Evolutionary conservation across 129 eudicot species (phyloP).

Genomic region (Heracleum sosnowskyi): DNA sequence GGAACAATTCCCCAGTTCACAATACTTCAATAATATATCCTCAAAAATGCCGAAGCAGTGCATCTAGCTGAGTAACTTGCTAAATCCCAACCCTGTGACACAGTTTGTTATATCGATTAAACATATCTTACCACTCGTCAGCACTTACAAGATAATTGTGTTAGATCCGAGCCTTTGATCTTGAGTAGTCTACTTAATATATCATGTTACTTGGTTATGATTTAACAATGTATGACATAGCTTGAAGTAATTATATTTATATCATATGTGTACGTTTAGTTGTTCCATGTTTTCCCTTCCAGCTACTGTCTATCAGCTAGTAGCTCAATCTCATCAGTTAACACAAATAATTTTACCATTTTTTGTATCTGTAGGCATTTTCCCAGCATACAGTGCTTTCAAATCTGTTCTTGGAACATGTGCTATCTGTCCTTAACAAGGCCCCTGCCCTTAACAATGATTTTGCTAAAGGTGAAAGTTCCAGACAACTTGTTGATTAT

Average conservation of each 20-base stretch:
- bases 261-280: too few relatives aligned
- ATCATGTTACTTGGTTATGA: neutral
- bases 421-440: conserved; percentile 58
- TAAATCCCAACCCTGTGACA: neutral
- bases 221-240: neutral
- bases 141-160: neutral
- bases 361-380: conserved; percentile 44
- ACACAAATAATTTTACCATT: neutral
- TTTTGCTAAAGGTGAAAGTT: conserved; percentile 48
- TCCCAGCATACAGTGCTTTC: conserved; percentile 86
- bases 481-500: conserved; percentile 31
- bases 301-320: neutral
- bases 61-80: neutral
- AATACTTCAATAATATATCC: neutral
- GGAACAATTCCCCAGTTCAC: neutral
- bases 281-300: neutral
- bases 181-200: neutral
- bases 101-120: neutral
- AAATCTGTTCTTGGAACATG: conserved; percentile 74
- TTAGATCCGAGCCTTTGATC: neutral
- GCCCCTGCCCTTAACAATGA: conserved; percentile 44
- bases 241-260: neutral
- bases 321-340: neutral
- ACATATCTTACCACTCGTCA: neutral
- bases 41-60: neutral